Evolutionary conservation across 768 basidiomycete genomes (phyloP), one percentile per base, ranked within the genome.

Genomic region (Mycena chlorophos): DNA sequence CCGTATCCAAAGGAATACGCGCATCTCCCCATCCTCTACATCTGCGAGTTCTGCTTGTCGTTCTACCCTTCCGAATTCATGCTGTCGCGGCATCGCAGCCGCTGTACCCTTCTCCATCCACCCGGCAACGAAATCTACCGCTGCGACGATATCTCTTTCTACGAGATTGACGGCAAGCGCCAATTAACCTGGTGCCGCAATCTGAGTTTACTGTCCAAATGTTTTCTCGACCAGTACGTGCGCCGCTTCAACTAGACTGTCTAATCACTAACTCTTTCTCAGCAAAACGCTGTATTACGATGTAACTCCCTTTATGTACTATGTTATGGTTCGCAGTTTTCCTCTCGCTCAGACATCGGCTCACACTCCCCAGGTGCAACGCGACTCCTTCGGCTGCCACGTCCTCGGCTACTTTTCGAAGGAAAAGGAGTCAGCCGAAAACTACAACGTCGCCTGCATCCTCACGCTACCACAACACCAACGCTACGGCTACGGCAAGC

Each of bases 71-170:
- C 93, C 14, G 82, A 81, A 40, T 87, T 95, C 76, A 94, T 94
- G 89, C 82, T 98, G 58, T 82, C 83, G 54, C 87, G 97, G 49
- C 97, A 99, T 71, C 89, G 95, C 47, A 83, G 80, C 63, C 89
- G 95, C 64, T 98, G 97, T 75, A 92, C 82, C 31, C 80, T 98
- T 65, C 73, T 91, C 10, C 94, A 96, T 72, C 97, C 97, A 23
- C 97, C 97, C 3, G 97, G 97, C 26, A 99, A 98, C 78, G 97
- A 99, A 75, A 98, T 99, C 65, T 99, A 99, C 72, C 92, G 97
- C 42, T 87, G 96, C 66, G 94, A 98, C 61, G 91, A 97, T 62
- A 88, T 98, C 52, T 96, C 94, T 2, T 95, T 97, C 77, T 99
- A 92, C 75, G 97, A 99, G 76, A 91, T 99, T 63, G 97, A 99